phyloP scores from a whole-genome alignment of 1,139 yeast species.

The Magnusiomyces paraingens region DNA sequence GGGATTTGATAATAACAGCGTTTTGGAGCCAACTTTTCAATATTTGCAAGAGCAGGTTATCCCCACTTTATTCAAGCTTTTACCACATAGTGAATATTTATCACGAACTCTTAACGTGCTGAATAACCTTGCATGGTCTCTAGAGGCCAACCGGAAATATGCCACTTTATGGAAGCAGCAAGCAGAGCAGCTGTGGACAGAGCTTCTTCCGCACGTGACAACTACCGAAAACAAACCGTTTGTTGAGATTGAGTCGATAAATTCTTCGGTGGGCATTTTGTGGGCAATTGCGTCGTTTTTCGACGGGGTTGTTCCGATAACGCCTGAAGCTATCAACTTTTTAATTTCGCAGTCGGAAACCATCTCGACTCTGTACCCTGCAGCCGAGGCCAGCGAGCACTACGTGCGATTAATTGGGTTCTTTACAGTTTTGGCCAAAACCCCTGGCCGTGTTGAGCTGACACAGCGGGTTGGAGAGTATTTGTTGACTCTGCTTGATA shows the following conservation, averaged over 20 bases:
- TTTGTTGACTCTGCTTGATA: conserved; percentile 22
- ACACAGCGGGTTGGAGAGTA: conserved; percentile 33
- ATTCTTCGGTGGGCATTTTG: conserved; percentile 48
- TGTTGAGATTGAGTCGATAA: conserved; percentile 37
- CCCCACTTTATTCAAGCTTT: conserved; percentile 19
- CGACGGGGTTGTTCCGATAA: conserved; percentile 33
- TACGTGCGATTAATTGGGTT: conserved; percentile 39
- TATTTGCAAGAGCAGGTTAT: conserved; percentile 19
- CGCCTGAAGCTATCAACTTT: conserved; percentile 19
- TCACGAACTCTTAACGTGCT: background rate
- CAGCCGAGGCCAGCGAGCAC: conserved; percentile 25
- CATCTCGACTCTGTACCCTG: conserved; percentile 16
- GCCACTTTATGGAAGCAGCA: conserved; percentile 23
- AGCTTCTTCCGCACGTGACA: conserved; percentile 19
- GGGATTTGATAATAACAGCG: background rate
- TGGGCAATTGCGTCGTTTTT: conserved; percentile 54
- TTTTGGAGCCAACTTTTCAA: conserved; percentile 8
- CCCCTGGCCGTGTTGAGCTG: conserved; percentile 38
- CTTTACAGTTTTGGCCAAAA: conserved; percentile 48
- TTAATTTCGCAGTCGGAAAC: conserved; percentile 18
- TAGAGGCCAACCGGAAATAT: conserved; percentile 4
- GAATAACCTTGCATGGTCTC: conserved; percentile 10
- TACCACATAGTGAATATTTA: conserved; percentile 19
- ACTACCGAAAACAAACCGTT: conserved; percentile 19
- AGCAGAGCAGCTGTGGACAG: conserved; percentile 29